Conservation (phyloP, 2,329 filamentous ascomycete genomes). For the Epichloe glyceriae region DNA sequence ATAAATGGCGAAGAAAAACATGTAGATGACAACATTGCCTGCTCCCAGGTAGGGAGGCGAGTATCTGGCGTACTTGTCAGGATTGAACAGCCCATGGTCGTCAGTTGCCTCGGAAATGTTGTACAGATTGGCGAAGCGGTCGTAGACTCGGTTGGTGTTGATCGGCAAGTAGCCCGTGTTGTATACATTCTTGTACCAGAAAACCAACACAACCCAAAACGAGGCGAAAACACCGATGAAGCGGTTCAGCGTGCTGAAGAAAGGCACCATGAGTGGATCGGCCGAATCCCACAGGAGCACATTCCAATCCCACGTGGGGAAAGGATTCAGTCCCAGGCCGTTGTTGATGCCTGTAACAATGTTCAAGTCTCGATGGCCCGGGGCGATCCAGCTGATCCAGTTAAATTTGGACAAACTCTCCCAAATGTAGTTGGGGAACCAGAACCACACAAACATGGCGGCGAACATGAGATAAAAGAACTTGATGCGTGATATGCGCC, state of each 20-base stretch:
- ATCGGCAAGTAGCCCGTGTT: constrained; percentile 42
- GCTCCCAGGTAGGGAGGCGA: constrained; percentile 39
- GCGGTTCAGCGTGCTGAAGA: constrained; percentile 49
- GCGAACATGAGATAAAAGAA: constrained; percentile 38
- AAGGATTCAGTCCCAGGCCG: constrained; percentile 32
- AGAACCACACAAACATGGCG: constrained; percentile 45
- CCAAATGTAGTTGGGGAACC: constrained; percentile 44
- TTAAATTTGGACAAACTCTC: constrained; percentile 38
- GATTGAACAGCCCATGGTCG: constrained; percentile 30
- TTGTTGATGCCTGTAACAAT: constrained; percentile 30
- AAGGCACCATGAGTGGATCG: constrained; percentile 36
- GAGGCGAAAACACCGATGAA: constrained; percentile 43
- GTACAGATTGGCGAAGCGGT: constrained; percentile 34
- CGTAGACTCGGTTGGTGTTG: constrained; percentile 37
- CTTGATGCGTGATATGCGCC: constrained; percentile 34
- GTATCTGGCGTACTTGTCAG: constrained; percentile 33
- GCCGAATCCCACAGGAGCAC: constrained; percentile 28
- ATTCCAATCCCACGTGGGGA: constrained; percentile 37
- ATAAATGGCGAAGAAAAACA: constrained; percentile 43
- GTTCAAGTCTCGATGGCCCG: constrained; percentile 28
- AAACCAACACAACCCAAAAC: constrained; percentile 38
- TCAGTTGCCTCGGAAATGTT: constrained; percentile 31
- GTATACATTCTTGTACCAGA: constrained; percentile 48
- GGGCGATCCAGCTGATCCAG: constrained; percentile 45
- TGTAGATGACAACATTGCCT: constrained; percentile 37